Evolutionary conservation across 2,329 filamentous ascomycete genomes (phyloP).

Genomic region (Corinectria fuckeliana): DNA sequence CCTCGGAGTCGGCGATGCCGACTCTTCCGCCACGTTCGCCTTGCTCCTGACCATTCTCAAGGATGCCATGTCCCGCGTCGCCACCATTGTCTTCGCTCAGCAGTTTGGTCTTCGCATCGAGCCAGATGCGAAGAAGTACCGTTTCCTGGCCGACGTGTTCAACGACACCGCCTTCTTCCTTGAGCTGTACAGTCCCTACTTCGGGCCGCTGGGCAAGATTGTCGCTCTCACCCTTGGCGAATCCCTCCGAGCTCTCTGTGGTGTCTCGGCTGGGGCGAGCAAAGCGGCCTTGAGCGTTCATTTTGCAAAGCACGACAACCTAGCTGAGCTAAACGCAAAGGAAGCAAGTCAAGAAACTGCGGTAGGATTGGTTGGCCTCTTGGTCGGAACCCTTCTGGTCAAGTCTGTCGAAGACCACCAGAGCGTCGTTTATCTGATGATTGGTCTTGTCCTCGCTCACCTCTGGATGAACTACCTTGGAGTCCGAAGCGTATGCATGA

Average conservation of each 20-base stretch:
- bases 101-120: constrained; percentile 82
- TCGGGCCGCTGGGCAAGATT: constrained; percentile 63
- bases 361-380: constrained; percentile 86
- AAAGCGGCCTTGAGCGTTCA: constrained; percentile 93
- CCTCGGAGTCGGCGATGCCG: constrained; percentile 83
- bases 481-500: constrained; percentile 83
- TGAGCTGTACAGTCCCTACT: constrained; percentile 80
- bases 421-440: constrained; percentile 76
- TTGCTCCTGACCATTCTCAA: constrained; percentile 84
- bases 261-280: constrained; percentile 86
- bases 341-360: constrained; percentile 96
- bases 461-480: constrained; percentile 86
- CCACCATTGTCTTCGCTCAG: constrained; percentile 87
- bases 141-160: constrained; percentile 85
- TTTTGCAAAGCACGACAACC: constrained; percentile 85
- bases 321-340: constrained; percentile 93
- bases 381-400: constrained; percentile 82
- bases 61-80: constrained; percentile 79
- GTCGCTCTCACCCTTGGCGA: constrained; percentile 57
- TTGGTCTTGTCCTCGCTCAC: constrained; percentile 76
- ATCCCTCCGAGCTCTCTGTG: constrained; percentile 71
- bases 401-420: constrained; percentile 72
- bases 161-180: constrained; percentile 87
- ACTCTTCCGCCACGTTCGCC: constrained; percentile 79
- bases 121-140: constrained; percentile 89